Evolutionary conservation across 116 monocot genomes (phyloP).

Genomic region (Dioscorea cayenensis): DNA sequence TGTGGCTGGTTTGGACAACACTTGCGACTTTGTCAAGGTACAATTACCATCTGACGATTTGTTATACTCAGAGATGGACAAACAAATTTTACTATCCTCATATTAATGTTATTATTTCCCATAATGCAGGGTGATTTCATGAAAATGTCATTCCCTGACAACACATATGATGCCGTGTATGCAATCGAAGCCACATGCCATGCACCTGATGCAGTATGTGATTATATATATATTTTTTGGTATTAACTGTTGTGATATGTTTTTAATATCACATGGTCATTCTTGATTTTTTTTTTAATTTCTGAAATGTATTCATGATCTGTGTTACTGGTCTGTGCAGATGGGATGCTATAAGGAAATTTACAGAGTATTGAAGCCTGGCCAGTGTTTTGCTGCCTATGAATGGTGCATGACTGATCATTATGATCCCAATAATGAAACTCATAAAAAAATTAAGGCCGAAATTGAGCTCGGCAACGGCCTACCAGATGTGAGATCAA

Average conservation of each 20-base stretch:
- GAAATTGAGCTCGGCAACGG: conserved; percentile 97
- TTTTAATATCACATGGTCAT: not conserved
- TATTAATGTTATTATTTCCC: conserved; percentile 2
- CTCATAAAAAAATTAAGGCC: conserved; percentile 69
- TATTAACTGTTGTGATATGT: not conserved
- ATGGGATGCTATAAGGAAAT: conserved; percentile 93
- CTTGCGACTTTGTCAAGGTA: conserved; percentile 88
- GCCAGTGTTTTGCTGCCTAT: conserved; percentile 94
- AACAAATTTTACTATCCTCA: too few relatives aligned
- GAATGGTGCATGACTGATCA: conserved; percentile 98
- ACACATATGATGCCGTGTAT: conserved; percentile 85
- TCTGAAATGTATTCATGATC: not conserved
- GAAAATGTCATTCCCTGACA: conserved; percentile 85
- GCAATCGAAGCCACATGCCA: conserved; percentile 97
- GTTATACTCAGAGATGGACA: too few relatives aligned
- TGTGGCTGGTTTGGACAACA: conserved; percentile 45
- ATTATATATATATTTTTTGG: not conserved
- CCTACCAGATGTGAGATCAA: conserved; percentile 77
- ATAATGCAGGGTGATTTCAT: conserved; percentile 89
- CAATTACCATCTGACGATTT: not conserved
- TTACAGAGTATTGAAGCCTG: conserved; percentile 79
- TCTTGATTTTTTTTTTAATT: not conserved
- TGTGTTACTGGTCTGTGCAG: conserved; percentile 23
- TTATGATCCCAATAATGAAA: conserved; percentile 67
- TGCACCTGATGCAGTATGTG: conserved; percentile 78